Percentiles rank a stretch among this genome's conserved stretches.
These are phyloP conservation scores for Boletus subcaerulescens DNA, from an alignment of 768 basidiomycete genomes.

Conservation along the genomic window DNA sequence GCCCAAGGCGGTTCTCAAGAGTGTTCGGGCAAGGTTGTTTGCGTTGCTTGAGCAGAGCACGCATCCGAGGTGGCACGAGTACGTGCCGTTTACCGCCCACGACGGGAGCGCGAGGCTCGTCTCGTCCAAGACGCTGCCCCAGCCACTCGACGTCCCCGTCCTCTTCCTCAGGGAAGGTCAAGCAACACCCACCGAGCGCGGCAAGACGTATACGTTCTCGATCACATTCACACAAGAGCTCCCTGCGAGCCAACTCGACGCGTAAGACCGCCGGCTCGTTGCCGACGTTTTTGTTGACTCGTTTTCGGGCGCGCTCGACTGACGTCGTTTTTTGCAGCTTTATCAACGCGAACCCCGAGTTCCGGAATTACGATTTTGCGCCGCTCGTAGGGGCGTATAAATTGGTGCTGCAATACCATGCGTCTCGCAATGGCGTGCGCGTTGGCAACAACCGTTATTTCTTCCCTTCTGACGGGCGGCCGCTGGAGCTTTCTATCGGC, in stretches of 20 bases:
- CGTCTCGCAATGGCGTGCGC: constrained; percentile 42
- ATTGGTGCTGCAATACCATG: constrained; percentile 43
- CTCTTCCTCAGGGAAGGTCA: constrained; percentile 42
- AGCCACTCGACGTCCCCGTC: constrained; percentile 34
- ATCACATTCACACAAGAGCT: constrained; percentile 34
- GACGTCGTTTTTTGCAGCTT: constrained; percentile 29
- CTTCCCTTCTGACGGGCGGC: constrained; percentile 35
- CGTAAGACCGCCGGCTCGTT: constrained; percentile 27
- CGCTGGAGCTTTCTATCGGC: constrained; percentile 33
- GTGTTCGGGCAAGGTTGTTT: constrained; percentile 41
- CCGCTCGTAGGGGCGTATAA: constrained; percentile 48
- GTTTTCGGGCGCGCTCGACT: neutral
- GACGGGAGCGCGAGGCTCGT: constrained; percentile 44
- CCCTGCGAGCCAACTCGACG: constrained; percentile 25
- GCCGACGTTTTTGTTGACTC: neutral
- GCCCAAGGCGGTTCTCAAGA: constrained; percentile 35
- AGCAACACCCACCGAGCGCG: constrained; percentile 23
- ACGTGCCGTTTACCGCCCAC: constrained; percentile 36
- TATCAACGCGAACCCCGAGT: constrained; percentile 35
- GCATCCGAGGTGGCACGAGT: constrained; percentile 36
- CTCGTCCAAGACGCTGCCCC: constrained; percentile 36
- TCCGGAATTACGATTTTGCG: constrained; percentile 37
- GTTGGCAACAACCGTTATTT: constrained; percentile 53
- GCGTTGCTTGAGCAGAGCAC: constrained; percentile 39
- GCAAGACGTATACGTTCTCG: constrained; percentile 38